Conservation (phyloP, 495 filamentous ascomycete species). For the Xylaria castorea region DNA sequence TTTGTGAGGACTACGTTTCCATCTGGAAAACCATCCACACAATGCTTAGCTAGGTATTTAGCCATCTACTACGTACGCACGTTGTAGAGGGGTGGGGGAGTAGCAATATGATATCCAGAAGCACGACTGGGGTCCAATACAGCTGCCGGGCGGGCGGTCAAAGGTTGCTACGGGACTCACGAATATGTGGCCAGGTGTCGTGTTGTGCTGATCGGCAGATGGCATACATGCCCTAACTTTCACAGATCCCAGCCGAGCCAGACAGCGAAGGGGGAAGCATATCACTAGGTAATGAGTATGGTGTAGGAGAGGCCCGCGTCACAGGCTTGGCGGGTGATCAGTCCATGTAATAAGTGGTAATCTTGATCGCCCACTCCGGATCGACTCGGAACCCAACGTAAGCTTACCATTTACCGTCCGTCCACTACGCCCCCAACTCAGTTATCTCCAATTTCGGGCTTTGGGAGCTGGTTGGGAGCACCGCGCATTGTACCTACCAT, state of each 20-base stretch:
- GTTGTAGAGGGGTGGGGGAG: neutral
- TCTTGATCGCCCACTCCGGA: constrained; percentile 19
- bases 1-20: neutral
- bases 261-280: neutral
- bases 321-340: constrained; percentile 21
- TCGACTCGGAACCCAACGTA: constrained; percentile 19
- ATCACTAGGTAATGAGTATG: neutral
- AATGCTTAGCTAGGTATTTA: neutral
- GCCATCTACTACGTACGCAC: neutral
- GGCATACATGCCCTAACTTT: neutral
- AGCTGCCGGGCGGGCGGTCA: constrained; percentile 15
- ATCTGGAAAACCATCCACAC: neutral
- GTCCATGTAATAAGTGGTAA: neutral
- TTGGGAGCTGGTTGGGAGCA: neutral
- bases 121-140: constrained; percentile 4
- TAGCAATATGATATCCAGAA: neutral
- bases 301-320: constrained; percentile 13
- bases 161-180: constrained; percentile 13
- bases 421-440: neutral
- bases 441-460: neutral
- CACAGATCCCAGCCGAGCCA: neutral
- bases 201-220: constrained; percentile 10
- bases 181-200: constrained; percentile 2
- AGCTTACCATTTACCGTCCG: neutral
- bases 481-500: neutral